phyloP scores from a whole-genome alignment of 305 asterid genomes.

The Solanum hybrid region DNA sequence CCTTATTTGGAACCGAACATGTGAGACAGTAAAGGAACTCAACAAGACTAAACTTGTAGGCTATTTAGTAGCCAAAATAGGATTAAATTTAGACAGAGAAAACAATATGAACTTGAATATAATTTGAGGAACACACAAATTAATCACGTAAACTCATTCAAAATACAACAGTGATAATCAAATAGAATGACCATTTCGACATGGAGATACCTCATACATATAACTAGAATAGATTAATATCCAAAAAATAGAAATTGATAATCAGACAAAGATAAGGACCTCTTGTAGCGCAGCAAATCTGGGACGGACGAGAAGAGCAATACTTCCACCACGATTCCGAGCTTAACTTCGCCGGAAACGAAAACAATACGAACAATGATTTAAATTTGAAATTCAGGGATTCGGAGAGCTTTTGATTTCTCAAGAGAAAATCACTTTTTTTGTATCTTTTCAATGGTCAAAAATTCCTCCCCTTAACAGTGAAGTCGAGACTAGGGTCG shows the following conservation, averaged over 20 bases:
- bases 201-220: not conserved
- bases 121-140: not conserved
- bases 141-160: not conserved
- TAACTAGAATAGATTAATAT: not conserved
- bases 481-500: not conserved
- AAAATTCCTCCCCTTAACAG: not conserved
- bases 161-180: not conserved
- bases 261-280: not conserved
- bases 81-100: no score
- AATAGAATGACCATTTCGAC: not conserved
- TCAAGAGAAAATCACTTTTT: not conserved
- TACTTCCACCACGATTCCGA: not conserved
- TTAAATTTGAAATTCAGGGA: not conserved
- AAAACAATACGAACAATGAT: not conserved
- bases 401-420: not conserved
- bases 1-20: not conserved
- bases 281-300: not conserved
- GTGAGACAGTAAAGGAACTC: not conserved
- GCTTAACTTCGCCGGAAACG: not conserved
- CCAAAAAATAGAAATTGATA: not conserved
- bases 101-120: not conserved
- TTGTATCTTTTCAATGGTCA: not conserved
- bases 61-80: not conserved
- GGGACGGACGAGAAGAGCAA: not conserved
- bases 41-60: not conserved